Evolutionary conservation across 2,329 filamentous ascomycete genomes (phyloP), one percentile per base, ranked within the genome.

Genomic region (Arthrocladium fulminans): DNA sequence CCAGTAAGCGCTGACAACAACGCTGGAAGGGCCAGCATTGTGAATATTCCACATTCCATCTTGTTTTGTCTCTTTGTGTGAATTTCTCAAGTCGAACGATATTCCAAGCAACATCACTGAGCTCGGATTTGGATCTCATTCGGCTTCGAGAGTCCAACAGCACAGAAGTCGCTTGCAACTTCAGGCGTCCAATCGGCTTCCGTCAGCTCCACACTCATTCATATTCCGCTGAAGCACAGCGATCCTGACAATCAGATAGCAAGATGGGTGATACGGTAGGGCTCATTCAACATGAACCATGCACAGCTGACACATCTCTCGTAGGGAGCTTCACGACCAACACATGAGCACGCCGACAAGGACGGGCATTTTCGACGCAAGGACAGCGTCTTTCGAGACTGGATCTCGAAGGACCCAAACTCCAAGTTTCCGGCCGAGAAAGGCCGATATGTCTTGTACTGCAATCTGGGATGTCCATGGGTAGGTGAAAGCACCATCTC

Each of bases 381-480:
- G 51, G 67, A 70, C 34, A 76, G 75, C 44, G 61, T 64, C 1
- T 83, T 83, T 58, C 75, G 80, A 8, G 65, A 74, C 53, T 71
- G 62, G 50, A 67, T 84, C 44, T 80, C 77, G 0, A 71, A 65
- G 3, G 69, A 74, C 8, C 65, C 73, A 0, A 63, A 61, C 6
- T 68, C 78, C 1, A 65, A 67, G 17, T 83, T 80, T 51, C 73
- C 79, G 0, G 72, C 79, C 0, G 77, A 80, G 52, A 74, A 72
- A 50, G 73, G 72, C 43, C 75, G 80, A 15, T 84, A 83, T 64
- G 75, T 73, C 0, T 65, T 84, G 3, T 84, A 83, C 60, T 61
- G 81, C 39, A 76, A 77, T 34, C 71, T 72, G 3, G 73, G 73
- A 5, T 84, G 81, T 55, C 80, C 80, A 3, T 84, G 80, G 58